Base-by-base conservation (phyloP, 169 alveolate species). In the Plasmodium gallinaceum region DNA sequence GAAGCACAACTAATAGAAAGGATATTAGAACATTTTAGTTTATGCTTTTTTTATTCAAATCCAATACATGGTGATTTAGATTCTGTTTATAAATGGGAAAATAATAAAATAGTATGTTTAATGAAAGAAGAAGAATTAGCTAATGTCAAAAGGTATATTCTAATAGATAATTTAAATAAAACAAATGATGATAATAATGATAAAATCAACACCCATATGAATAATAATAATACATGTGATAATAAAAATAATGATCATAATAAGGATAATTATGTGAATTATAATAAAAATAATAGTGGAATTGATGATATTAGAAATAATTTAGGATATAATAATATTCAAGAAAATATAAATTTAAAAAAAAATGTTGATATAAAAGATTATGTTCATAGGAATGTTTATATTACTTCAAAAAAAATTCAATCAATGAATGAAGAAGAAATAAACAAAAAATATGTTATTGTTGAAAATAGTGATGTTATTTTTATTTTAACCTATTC, bases 1-100 rank as follows among this genome's bases (percentile, higher is more conserved):
- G 99, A 97, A 88, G 94, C 98, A 6, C 98, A 97, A 66, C 96
- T 95, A 75, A 96, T 97, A 48, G 98, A 96, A 75, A 88, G 99
- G 74, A 95, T 97, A 70, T 93, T 97, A 87, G 98, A 96, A 43
- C 92, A 86, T 32, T 86, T 86, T 51, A 86, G 92, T 39, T 60
- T 86, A 45, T 61, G 87, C 24, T 72, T 86, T 48, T 86, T 86
- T 86, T 71, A 71, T 69, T 64, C 88, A 10, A 86, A 69, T 46
- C 92, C 92, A 7, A 86, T 86, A 45, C 61, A 61, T 71, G 92
- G 51, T 48, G 69, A 86, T n/a, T 24, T 86, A 71, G 87, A 72
- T 86, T 57, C 7, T 20, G 74, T 70, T 16, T 86, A 86, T 54
- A 71, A 48, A 58, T 7, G 43, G 8, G 69, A 70, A 6, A 74